A percentile compares a stretch with the other conserved stretches of the same genome.
Evolutionary conservation across 2,329 filamentous ascomycete species (phyloP).

Genomic region (Alternaria brassicicola): DNA sequence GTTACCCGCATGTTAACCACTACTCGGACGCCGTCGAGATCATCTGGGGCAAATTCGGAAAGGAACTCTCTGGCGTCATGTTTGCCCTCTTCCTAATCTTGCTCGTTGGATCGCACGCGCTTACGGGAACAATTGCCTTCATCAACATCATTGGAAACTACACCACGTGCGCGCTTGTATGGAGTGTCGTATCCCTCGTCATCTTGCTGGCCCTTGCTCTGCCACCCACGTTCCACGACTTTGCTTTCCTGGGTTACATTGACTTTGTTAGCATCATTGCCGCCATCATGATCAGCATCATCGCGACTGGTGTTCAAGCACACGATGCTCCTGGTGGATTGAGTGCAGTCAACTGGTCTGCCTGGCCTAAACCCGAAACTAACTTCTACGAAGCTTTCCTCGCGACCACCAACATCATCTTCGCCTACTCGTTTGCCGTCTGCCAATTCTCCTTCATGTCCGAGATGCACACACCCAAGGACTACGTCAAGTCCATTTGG

Average conservation of each 20-base stretch:
- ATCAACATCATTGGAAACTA: slow-evolving; percentile 68
- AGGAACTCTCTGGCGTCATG: slow-evolving; percentile 65
- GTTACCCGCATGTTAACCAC: slow-evolving; percentile 66
- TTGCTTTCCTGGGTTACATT: slow-evolving; percentile 62
- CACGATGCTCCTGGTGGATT: slow-evolving; percentile 42
- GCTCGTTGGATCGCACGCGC: slow-evolving; percentile 72
- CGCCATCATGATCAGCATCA: slow-evolving; percentile 72
- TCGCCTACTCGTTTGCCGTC: slow-evolving; percentile 60
- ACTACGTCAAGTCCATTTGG: slow-evolving; percentile 63
- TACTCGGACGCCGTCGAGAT: slow-evolving; percentile 73
- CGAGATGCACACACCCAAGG: slow-evolving; percentile 67
- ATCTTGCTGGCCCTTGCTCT: slow-evolving; percentile 66
- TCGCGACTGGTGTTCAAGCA: slow-evolving; percentile 62
- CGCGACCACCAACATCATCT: slow-evolving; percentile 41
- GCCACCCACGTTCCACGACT: slow-evolving; percentile 68
- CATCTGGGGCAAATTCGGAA: slow-evolving; percentile 60
- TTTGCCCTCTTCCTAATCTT: slow-evolving; percentile 54
- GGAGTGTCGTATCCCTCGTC: slow-evolving; percentile 65
- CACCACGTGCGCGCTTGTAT: slow-evolving; percentile 67
- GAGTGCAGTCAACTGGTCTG: slow-evolving; percentile 36
- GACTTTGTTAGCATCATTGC: slow-evolving; percentile 69
- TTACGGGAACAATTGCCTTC: slow-evolving; percentile 71
- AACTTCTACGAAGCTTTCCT: slow-evolving; percentile 71
- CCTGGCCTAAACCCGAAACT: slow-evolving; percentile 38
- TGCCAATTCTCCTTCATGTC: slow-evolving; percentile 73